Evolutionary conservation across 1,284 basidiomycete species (phyloP).

Genomic region (Rhodofomes roseus): DNA sequence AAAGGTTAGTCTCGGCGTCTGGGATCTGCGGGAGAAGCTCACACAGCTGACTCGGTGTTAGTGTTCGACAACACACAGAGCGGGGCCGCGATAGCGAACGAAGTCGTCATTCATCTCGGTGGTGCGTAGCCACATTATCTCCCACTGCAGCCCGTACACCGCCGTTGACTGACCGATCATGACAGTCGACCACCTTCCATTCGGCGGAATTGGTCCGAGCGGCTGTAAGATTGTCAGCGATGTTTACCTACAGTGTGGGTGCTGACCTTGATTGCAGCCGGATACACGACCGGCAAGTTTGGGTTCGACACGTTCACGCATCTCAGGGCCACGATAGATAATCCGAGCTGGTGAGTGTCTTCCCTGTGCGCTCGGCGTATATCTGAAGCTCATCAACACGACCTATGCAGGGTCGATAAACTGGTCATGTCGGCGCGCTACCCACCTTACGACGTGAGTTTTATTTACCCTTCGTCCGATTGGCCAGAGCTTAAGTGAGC

Average conservation of each 20-base stretch:
- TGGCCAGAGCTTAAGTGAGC: background rate
- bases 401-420: constrained; percentile 46
- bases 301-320: constrained; percentile 72
- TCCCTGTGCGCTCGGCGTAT: background rate
- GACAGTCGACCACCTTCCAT: constrained; percentile 61
- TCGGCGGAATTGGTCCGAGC: constrained; percentile 71
- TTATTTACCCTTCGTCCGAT: background rate
- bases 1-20: constrained; percentile 42
- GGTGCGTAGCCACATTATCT: constrained; percentile 33
- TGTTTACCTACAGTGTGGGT: background rate
- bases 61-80: constrained; percentile 68
- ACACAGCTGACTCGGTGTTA: constrained; percentile 19
- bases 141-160: background rate
- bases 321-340: constrained; percentile 54
- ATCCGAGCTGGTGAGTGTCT: constrained; percentile 53
- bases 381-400: background rate
- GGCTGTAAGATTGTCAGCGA: constrained; percentile 49
- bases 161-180: background rate
- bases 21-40: background rate
- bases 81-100: constrained; percentile 68
- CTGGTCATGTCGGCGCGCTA: constrained; percentile 51
- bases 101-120: constrained; percentile 51
- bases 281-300: constrained; percentile 61
- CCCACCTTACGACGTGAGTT: constrained; percentile 61
- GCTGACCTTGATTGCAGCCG: constrained; percentile 36